Evolutionary conservation across 2,329 filamentous ascomycete genomes (phyloP).

Genomic region (Sporothrix dimorphospora): DNA sequence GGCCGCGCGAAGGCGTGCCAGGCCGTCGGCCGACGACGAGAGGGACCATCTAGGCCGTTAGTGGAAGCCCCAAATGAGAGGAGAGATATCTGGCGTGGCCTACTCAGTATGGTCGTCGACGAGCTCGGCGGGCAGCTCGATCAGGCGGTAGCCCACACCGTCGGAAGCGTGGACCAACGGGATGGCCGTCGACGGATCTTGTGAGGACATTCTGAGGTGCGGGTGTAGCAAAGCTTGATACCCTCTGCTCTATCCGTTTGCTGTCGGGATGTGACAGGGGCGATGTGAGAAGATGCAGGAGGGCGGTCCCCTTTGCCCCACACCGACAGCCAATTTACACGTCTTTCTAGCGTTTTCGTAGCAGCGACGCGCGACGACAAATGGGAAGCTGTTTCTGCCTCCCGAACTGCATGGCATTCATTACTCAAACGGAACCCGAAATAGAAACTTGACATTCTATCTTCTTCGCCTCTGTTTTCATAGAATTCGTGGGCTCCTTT

Average conservation of each 20-base stretch:
- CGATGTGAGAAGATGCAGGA: neutral
- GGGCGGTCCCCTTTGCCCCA: neutral
- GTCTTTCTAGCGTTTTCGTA: constrained; percentile 6
- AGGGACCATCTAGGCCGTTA: constrained; percentile 34
- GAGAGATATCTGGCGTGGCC: neutral
- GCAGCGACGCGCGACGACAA: neutral
- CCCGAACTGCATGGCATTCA: neutral
- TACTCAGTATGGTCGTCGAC: constrained; percentile 56
- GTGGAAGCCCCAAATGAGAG: neutral
- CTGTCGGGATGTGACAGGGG: neutral
- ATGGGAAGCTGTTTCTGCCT: neutral
- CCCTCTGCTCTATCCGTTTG: too few species aligned
- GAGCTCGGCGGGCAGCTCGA: constrained; percentile 65
- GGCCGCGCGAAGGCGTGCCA: constrained; percentile 57
- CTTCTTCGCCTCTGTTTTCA: neutral
- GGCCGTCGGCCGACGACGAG: constrained; percentile 53
- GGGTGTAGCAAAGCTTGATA: neutral
- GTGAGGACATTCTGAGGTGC: constrained; percentile 48
- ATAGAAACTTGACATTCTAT: neutral
- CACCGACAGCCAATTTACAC: constrained; percentile 18
- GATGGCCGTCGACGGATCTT: constrained; percentile 50
- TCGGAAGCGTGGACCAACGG: constrained; percentile 55
- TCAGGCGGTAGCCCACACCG: constrained; percentile 58
- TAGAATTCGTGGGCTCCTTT: too few species aligned
- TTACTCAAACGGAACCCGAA: neutral